A percentile compares a stretch with the other conserved stretches of the same genome.
phyloP scores from a whole-genome alignment of 2,329 filamentous ascomycete genomes.

The Ascosphaera aggregata region DNA sequence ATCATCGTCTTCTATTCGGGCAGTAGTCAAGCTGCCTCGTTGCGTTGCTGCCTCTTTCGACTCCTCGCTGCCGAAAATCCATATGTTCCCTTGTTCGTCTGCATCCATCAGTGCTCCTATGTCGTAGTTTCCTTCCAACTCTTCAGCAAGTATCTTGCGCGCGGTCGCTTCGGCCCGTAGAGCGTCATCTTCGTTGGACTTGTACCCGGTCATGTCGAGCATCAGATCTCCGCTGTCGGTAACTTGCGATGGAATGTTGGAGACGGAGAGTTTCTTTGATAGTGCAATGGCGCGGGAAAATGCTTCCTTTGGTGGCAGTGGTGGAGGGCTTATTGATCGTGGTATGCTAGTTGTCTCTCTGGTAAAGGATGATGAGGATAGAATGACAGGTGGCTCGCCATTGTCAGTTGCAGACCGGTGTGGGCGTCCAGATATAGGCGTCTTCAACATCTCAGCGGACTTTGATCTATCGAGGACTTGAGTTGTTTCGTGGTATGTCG shows the following conservation, averaged over 20 bases:
- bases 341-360: constrained; percentile 7
- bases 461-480: background rate
- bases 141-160: constrained; percentile 74
- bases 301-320: constrained; percentile 47
- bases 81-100: constrained; percentile 90
- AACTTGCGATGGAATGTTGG: constrained; percentile 83
- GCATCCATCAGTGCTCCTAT: constrained; percentile 89
- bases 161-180: constrained; percentile 83
- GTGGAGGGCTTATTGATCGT: constrained; percentile 55
- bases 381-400: background rate
- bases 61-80: constrained; percentile 97
- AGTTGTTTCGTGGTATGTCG: background rate
- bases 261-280: constrained; percentile 66
- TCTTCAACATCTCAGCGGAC: background rate
- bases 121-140: constrained; percentile 85
- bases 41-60: constrained; percentile 75
- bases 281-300: constrained; percentile 62
- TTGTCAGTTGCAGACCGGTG: background rate
- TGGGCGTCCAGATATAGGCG: background rate
- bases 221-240: constrained; percentile 85
- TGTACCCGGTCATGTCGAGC: constrained; percentile 96
- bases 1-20: constrained; percentile 37
- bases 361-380: constrained; percentile 4
- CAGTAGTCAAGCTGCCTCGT: constrained; percentile 27
- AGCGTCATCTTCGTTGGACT: constrained; percentile 79